Conservation (phyloP, 768 basidiomycete genomes). For the Chalciporus sphaerocephalus region DNA sequence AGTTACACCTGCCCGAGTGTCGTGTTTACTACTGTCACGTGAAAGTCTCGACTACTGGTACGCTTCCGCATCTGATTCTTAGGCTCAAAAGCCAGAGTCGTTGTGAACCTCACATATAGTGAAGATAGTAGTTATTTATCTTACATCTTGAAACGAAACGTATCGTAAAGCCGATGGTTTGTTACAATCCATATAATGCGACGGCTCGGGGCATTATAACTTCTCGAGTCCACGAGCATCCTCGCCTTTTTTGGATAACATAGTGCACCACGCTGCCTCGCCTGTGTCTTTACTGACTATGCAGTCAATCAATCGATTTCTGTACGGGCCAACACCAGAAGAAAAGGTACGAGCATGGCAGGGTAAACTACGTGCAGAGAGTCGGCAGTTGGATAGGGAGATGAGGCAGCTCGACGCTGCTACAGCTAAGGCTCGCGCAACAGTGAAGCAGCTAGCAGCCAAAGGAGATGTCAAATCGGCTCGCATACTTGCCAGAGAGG, state of each 20-base stretch:
- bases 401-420: conserved; percentile 91
- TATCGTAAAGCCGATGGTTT: too few species aligned
- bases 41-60: neutral
- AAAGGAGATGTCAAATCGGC: conserved; percentile 94
- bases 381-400: conserved; percentile 84
- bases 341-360: conserved; percentile 94
- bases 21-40: neutral
- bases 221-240: too few species aligned
- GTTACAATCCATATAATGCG: too few species aligned
- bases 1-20: neutral
- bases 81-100: too few species aligned
- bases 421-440: conserved; percentile 69
- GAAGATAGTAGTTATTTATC: too few species aligned
- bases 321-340: conserved; percentile 96
- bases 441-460: conserved; percentile 83
- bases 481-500: conserved; percentile 85
- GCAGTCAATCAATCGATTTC: conserved; percentile 86
- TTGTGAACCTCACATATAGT: too few species aligned
- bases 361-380: conserved; percentile 73
- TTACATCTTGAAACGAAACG: too few species aligned
- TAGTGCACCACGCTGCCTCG: too few species aligned
- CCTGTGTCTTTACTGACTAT: conserved; percentile 36
- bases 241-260: too few species aligned
- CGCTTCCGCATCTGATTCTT: too few species aligned
- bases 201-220: too few species aligned